Conservation (phyloP, 371 early-diverging fungal species). For the Rhizopus delemar region DNA sequence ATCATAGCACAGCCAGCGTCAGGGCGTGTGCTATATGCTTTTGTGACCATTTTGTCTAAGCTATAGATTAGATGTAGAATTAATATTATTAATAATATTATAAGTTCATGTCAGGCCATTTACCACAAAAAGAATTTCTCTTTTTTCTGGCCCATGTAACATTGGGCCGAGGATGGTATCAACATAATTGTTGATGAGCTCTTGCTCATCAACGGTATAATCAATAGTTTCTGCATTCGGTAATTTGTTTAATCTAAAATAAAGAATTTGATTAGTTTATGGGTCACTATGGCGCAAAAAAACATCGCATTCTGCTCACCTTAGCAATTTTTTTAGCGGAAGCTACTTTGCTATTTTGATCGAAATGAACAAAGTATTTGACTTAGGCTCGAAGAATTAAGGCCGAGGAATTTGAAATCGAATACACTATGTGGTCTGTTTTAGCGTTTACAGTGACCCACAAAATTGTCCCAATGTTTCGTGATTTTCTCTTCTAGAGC, state of each 20-base stretch:
- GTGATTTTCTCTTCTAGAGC: too few relatives aligned
- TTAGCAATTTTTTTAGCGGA: too few relatives aligned
- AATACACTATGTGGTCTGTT: too few relatives aligned
- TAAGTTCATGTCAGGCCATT: conserved; percentile 12
- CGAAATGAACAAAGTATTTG: too few relatives aligned
- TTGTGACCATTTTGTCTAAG: conserved; percentile 9
- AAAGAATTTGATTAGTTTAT: conserved; percentile 14
- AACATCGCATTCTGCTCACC: conserved; percentile 3
- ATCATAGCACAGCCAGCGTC: conserved; percentile 18
- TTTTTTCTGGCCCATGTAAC: conserved; percentile 10
- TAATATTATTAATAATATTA: conserved; percentile 10
- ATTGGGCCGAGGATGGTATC: conserved; percentile 17
- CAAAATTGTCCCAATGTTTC: too few relatives aligned
- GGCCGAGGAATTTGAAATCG: too few relatives aligned
- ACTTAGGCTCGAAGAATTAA: too few relatives aligned
- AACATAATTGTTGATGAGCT: conserved; percentile 12
- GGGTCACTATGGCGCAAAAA: too few relatives aligned
- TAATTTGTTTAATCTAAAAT: conserved; percentile 21
- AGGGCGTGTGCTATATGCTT: conserved; percentile 13
- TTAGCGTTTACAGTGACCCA: too few relatives aligned
- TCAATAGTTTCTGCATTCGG: conserved; percentile 14
- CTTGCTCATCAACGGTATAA: conserved; percentile 14
- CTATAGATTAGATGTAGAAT: conserved; percentile 22
- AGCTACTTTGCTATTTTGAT: too few relatives aligned
- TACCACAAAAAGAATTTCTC: conserved; percentile 21